Percentiles rank a stretch among this genome's conserved stretches.
These are phyloP conservation scores for Penstemon barbatus DNA, from an alignment of 257 asterid species.

Conservation along the genomic window DNA sequence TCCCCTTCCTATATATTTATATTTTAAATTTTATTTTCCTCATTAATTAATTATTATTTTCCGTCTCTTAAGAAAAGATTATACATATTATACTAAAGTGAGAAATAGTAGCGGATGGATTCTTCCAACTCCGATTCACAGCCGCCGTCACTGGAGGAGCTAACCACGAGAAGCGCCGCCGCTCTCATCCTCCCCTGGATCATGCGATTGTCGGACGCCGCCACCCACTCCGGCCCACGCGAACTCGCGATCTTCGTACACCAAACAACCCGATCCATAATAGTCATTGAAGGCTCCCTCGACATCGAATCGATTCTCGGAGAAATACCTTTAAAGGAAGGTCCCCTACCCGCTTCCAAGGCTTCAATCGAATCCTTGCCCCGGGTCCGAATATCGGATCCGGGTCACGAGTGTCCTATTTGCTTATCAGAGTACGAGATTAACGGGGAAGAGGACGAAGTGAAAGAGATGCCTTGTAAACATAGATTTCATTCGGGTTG, in stretches of 20 bases:
- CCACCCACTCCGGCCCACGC: conserved; percentile 31
- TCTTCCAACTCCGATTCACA: conserved; percentile 33
- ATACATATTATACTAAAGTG: too few relatives aligned
- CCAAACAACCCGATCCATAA: conserved; percentile 39
- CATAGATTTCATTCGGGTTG: conserved; percentile 46
- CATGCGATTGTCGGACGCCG: conserved; percentile 20
- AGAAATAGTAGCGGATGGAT: conserved; percentile 21
- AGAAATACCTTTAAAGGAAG: conserved; percentile 32
- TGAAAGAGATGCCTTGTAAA: conserved; percentile 57
- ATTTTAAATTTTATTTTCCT: too few relatives aligned
- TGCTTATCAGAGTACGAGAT: conserved; percentile 51
- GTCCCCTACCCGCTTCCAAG: conserved; percentile 51
- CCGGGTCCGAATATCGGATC: conserved; percentile 32
- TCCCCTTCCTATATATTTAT: too few relatives aligned
- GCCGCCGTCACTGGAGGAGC: conserved; percentile 55
- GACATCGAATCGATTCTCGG: conserved; percentile 37
- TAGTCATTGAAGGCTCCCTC: conserved; percentile 42
- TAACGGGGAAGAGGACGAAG: conserved; percentile 29
- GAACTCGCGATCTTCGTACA: conserved; percentile 48
- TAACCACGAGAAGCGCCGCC: conserved; percentile 42
- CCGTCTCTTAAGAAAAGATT: too few relatives aligned
- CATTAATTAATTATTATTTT: too few relatives aligned
- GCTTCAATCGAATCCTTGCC: conserved; percentile 60
- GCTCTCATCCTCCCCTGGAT: conserved; percentile 52
- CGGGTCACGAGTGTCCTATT: conserved; percentile 54